Evolutionary conservation across 192 early-diverging fungal genomes (phyloP).

Genomic region (Rhizophagus clarus): DNA sequence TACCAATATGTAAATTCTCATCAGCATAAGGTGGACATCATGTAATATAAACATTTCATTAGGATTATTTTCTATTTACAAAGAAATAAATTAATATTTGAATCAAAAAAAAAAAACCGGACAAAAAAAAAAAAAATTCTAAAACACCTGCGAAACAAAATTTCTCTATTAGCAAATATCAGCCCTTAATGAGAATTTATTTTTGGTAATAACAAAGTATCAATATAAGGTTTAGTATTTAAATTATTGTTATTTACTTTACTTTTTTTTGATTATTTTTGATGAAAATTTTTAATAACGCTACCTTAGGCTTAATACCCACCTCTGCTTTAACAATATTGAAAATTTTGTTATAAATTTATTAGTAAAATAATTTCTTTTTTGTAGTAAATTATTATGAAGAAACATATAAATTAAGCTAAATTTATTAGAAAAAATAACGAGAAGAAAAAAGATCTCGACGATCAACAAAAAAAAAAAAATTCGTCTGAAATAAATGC

Average conservation of each 20-base stretch:
- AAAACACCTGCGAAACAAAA: slow-evolving; percentile 64
- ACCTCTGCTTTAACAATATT: too few species aligned
- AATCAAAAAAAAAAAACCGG: neutral
- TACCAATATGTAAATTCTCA: slow-evolving; percentile 64
- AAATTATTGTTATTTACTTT: neutral
- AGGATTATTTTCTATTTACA: slow-evolving; percentile 62
- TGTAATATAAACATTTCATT: slow-evolving; percentile 71
- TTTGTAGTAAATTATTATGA: too few species aligned
- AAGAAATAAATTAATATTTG: neutral
- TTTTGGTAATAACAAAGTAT: slow-evolving; percentile 70
- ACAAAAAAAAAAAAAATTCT: neutral
- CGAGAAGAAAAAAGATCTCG: too few species aligned
- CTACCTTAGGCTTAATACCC: too few species aligned
- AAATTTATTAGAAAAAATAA: too few species aligned
- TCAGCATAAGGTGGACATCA: slow-evolving; percentile 83
- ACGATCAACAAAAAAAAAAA: too few species aligned
- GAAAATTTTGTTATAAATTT: too few species aligned
- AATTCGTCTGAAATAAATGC: too few species aligned
- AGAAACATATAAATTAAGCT: too few species aligned
- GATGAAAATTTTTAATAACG: too few species aligned
- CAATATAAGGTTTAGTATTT: slow-evolving; percentile 36
- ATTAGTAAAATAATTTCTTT: too few species aligned
- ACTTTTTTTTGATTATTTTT: neutral
- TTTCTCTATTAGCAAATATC: slow-evolving; percentile 64
- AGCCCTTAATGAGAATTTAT: slow-evolving; percentile 66